Conservation (phyloP, 78 protist genomes). For the Emiliania huxleyi region DNA sequence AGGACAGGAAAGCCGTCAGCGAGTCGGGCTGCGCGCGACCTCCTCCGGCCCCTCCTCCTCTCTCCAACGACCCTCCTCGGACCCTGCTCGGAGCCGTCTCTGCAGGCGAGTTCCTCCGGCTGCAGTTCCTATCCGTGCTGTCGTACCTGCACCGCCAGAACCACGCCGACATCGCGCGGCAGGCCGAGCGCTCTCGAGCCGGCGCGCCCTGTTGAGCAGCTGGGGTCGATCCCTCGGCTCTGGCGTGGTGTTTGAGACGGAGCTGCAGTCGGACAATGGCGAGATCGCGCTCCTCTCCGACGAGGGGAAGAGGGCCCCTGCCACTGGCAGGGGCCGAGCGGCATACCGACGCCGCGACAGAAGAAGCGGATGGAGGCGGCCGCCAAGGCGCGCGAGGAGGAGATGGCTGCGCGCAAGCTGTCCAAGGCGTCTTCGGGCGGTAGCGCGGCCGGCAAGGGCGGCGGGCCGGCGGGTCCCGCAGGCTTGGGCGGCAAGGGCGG, state of each 20-base stretch:
- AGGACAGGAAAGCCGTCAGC: background rate
- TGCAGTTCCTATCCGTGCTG: background rate
- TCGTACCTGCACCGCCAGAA: background rate
- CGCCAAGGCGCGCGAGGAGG: background rate
- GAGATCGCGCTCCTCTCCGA: background rate
- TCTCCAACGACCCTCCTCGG: too few relatives aligned
- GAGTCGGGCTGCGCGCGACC: background rate
- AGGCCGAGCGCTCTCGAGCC: background rate
- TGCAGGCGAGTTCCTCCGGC: background rate
- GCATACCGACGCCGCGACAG: too few relatives aligned
- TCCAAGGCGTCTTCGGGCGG: too few relatives aligned
- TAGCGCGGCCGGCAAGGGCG: background rate
- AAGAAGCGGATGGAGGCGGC: background rate
- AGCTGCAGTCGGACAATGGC: background rate
- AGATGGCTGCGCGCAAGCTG: background rate
- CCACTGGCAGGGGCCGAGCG: background rate
- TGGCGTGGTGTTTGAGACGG: background rate
- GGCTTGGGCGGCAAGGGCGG: background rate
- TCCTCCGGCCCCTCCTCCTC: too few relatives aligned
- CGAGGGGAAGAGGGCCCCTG: background rate
- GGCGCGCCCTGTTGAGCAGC: too few relatives aligned
- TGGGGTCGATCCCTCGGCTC: background rate
- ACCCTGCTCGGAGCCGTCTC: too few relatives aligned
- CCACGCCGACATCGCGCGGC: background rate
- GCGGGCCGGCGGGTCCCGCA: background rate